Evolutionary conservation across 441 rosid genomes (phyloP).

Genomic region (Populus hybrid): DNA sequence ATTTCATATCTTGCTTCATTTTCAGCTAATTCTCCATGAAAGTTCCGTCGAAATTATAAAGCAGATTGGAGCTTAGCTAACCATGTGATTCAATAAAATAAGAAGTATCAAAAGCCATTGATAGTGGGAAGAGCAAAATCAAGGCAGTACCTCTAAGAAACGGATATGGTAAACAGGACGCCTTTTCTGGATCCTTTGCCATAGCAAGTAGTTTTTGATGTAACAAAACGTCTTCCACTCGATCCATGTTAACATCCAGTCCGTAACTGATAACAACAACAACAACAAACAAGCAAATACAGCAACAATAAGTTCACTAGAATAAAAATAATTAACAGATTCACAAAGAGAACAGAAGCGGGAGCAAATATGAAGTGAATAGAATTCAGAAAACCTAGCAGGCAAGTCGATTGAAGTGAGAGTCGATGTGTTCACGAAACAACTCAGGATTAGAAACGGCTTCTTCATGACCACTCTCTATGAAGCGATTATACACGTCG

Average conservation of each 20-base stretch:
- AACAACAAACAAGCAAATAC: conserved; percentile 1
- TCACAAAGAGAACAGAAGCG: neutral
- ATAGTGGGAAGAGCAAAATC: neutral
- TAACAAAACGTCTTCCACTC: conserved; percentile 62
- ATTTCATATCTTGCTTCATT: too few relatives aligned
- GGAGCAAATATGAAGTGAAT: neutral
- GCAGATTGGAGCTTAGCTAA: neutral
- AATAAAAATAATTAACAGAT: neutral
- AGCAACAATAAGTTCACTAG: neutral
- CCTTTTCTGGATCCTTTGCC: conserved; percentile 59
- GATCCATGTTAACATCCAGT: conserved; percentile 68
- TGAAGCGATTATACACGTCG: too few relatives aligned
- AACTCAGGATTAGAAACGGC: conserved; percentile 46
- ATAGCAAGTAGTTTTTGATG: conserved; percentile 53
- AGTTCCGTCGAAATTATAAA: neutral
- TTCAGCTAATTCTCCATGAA: neutral
- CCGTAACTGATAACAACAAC: conserved; percentile 42
- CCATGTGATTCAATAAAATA: neutral
- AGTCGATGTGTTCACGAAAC: conserved; percentile 52
- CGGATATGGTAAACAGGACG: conserved; percentile 66
- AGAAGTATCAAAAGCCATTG: neutral
- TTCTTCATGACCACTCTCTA: conserved; percentile 47
- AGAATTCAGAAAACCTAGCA: conserved; percentile 39
- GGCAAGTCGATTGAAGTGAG: conserved; percentile 75
- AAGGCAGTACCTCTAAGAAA: conserved; percentile 51